Evolutionary conservation across 345 rosid species (phyloP).

Genomic region (Pelargonium nanum): DNA sequence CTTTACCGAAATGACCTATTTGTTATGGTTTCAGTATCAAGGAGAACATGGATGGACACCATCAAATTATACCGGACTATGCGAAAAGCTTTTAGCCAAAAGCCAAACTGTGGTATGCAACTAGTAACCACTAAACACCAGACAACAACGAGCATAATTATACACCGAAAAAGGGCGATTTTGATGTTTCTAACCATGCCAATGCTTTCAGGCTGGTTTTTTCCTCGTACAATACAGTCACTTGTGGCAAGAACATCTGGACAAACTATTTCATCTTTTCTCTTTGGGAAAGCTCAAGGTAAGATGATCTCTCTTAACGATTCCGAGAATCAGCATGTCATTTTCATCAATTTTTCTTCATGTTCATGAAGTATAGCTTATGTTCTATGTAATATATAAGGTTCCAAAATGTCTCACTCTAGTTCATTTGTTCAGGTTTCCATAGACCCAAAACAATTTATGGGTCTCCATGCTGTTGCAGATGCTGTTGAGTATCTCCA

Average conservation of each 20-base stretch:
- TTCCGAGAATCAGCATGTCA: too few relatives aligned
- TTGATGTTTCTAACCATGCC: background rate
- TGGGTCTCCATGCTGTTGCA: constrained; percentile 54
- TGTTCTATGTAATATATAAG: too few relatives aligned
- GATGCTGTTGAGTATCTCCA: constrained; percentile 96
- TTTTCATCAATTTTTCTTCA: too few relatives aligned
- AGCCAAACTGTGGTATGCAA: constrained; percentile 91
- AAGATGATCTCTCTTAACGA: constrained; percentile 3
- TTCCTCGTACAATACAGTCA: constrained; percentile 64
- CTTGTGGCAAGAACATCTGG: constrained; percentile 77
- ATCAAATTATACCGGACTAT: constrained; percentile 70
- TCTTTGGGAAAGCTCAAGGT: constrained; percentile 84
- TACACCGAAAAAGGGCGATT: too few relatives aligned
- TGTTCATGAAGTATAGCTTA: too few relatives aligned
- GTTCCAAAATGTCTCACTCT: background rate
- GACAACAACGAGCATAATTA: too few relatives aligned
- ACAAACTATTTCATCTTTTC: constrained; percentile 49
- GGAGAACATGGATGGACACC: constrained; percentile 88
- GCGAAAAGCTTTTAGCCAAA: constrained; percentile 83
- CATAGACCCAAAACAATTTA: constrained; percentile 60
- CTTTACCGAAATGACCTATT: background rate
- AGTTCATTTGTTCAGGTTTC: constrained; percentile 32
- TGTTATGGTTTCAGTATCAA: constrained; percentile 56
- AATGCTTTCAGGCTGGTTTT: constrained; percentile 70
- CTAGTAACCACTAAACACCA: constrained; percentile 4